Evolutionary conservation across 306 rosid species (phyloP).

Genomic region (Quercus wislizeni): DNA sequence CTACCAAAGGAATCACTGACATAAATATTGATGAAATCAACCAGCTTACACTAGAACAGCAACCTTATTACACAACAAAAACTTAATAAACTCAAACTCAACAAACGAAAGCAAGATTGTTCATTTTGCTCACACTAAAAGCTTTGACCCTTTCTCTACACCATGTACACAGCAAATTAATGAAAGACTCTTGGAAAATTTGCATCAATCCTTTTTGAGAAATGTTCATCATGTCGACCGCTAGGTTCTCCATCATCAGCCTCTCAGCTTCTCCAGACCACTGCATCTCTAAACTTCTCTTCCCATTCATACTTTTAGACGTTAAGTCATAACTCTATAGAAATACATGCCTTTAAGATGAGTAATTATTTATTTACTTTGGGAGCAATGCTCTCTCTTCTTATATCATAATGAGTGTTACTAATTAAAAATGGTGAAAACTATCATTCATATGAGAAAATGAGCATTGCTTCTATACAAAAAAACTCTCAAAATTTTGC

Average conservation of each 20-base stretch:
- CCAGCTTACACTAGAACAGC: not conserved
- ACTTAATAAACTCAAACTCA: not conserved
- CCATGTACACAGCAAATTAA: not conserved
- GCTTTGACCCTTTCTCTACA: not conserved
- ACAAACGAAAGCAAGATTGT: not conserved
- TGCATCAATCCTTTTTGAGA: not conserved
- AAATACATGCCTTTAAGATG: no score
- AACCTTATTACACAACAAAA: not conserved
- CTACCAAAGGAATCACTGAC: not conserved
- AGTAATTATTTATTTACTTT: no score
- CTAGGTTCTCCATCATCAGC: constrained; percentile 55
- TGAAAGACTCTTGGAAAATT: not conserved
- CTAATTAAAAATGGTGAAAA: no score
- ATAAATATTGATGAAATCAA: not conserved
- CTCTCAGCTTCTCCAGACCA: constrained; percentile 33
- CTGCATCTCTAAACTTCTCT: constrained; percentile 9
- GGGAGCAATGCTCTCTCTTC: no score
- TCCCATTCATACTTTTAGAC: constrained; percentile 18
- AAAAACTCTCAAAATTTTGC: no score
- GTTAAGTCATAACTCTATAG: not conserved
- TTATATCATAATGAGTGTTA: no score
- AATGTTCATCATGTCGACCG: constrained; percentile 44
- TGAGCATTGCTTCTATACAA: no score
- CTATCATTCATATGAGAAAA: no score
- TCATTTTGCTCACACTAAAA: not conserved